These are phyloP conservation scores for Endoconidiophora polonica DNA, from an alignment of 2,329 filamentous ascomycete genomes.

Conservation along the genomic window DNA sequence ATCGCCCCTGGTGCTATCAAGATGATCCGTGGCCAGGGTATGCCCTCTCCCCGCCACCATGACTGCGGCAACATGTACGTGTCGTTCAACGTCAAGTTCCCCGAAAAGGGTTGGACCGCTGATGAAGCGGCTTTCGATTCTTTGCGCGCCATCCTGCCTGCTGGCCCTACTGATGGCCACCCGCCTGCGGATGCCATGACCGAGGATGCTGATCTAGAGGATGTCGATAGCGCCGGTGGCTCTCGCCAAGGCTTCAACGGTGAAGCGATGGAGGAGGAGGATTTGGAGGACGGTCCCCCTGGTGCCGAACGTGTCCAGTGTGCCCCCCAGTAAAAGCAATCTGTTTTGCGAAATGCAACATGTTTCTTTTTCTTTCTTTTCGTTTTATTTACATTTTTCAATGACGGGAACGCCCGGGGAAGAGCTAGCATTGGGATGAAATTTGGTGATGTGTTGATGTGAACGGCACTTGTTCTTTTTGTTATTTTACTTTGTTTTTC, in stretches of 20 bases:
- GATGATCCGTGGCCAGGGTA: constrained; percentile 89
- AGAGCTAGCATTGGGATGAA: neutral
- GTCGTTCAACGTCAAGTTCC: constrained; percentile 96
- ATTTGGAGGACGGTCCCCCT: constrained; percentile 59
- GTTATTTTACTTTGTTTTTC: neutral
- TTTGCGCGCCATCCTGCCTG: constrained; percentile 72
- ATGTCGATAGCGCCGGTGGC: constrained; percentile 50
- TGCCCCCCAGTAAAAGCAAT: constrained; percentile 55
- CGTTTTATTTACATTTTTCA: neutral
- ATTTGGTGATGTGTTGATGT: neutral
- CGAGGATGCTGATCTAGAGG: constrained; percentile 75
- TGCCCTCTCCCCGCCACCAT: constrained; percentile 92
- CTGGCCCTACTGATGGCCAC: constrained; percentile 41
- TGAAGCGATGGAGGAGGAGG: constrained; percentile 45
- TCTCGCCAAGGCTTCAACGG: constrained; percentile 47
- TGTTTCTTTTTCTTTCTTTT: neutral
- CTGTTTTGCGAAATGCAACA: neutral
- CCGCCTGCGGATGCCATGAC: constrained; percentile 79
- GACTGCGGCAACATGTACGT: constrained; percentile 93
- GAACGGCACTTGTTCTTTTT: neutral
- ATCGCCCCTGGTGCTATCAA: constrained; percentile 88
- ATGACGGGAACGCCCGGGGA: neutral
- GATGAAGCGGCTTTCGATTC: constrained; percentile 56
- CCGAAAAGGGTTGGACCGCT: constrained; percentile 54
- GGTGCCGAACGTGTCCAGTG: constrained; percentile 72